These are phyloP conservation scores for Glomus cerebriforme DNA, from an alignment of 192 early-diverging fungal species.

Conservation along the genomic window DNA sequence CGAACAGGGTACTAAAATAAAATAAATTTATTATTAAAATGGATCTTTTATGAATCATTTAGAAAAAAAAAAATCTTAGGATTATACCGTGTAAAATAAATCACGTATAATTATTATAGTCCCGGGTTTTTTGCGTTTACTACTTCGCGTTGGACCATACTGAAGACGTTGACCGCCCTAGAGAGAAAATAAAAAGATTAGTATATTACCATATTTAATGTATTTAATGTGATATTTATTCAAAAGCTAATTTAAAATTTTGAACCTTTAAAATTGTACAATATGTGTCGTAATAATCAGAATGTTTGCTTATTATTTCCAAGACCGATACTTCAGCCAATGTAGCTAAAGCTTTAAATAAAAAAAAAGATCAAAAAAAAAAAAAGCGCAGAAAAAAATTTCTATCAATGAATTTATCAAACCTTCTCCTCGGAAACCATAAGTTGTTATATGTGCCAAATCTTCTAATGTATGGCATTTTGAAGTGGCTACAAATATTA, in stretches of 20 bases:
- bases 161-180: constrained; percentile 55
- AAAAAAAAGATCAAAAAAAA: background rate
- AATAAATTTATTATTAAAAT: background rate
- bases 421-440: constrained; percentile 79
- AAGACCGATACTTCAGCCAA: constrained; percentile 49
- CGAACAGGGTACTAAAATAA: constrained; percentile 58
- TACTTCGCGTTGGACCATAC: constrained; percentile 43
- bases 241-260: background rate
- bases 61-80: background rate
- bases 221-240: background rate
- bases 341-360: constrained; percentile 47
- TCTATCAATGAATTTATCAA: background rate
- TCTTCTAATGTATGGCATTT: constrained; percentile 52
- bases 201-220: background rate
- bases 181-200: background rate
- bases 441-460: constrained; percentile 45
- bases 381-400: background rate
- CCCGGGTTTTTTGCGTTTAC: constrained; percentile 45
- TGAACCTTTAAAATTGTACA: constrained; percentile 44
- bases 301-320: constrained; percentile 56
- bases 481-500: constrained; percentile 53
- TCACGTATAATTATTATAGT: constrained; percentile 64
- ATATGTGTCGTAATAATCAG: constrained; percentile 39
- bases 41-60: background rate
- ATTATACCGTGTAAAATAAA: constrained; percentile 67